A percentile compares a stretch with the other conserved stretches of the same genome.
These are phyloP conservation scores for Russula sp. DNA, from an alignment of 768 basidiomycete genomes.

Conservation along the genomic window DNA sequence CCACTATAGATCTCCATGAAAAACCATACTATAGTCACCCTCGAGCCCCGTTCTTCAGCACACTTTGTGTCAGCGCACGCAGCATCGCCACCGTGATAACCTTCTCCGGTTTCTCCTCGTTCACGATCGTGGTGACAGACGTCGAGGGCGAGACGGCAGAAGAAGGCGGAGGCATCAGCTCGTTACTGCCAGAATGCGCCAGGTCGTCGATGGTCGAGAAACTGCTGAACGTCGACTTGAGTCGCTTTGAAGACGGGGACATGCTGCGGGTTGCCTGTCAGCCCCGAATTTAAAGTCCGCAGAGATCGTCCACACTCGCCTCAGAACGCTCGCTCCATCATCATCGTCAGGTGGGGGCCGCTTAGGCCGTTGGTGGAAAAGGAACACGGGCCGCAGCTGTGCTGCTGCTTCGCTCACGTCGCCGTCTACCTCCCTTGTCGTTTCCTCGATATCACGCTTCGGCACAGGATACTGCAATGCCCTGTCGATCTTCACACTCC, in stretches of 20 bases:
- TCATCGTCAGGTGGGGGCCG: constrained; percentile 21
- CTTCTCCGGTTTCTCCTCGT: constrained; percentile 6
- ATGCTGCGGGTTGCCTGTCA: constrained; percentile 1
- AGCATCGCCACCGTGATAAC: constrained; percentile 21
- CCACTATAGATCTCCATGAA: background rate
- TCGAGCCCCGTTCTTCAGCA: constrained; percentile 5
- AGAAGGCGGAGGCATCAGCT: constrained; percentile 15
- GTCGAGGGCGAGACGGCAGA: constrained; percentile 12
- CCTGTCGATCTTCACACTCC: constrained; percentile 13
- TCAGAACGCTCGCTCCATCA: constrained; percentile 13
- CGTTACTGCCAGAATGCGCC: background rate
- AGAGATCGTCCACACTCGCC: constrained; percentile 3
- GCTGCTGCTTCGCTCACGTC: constrained; percentile 8
- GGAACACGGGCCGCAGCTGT: constrained; percentile 13
- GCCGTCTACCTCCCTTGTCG: constrained; percentile 10
- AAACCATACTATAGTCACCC: background rate
- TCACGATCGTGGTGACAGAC: constrained; percentile 13
- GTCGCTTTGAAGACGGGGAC: constrained; percentile 18
- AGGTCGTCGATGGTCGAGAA: constrained; percentile 10
- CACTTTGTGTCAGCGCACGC: constrained; percentile 16
- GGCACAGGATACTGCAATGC: constrained; percentile 15
- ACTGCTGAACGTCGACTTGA: constrained; percentile 16
- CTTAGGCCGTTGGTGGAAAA: constrained; percentile 19
- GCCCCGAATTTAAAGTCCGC: background rate
- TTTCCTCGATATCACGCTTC: constrained; percentile 15